phyloP scores from a whole-genome alignment of 2,329 filamentous ascomycete species.

The Paraconiothyrium sp. region DNA sequence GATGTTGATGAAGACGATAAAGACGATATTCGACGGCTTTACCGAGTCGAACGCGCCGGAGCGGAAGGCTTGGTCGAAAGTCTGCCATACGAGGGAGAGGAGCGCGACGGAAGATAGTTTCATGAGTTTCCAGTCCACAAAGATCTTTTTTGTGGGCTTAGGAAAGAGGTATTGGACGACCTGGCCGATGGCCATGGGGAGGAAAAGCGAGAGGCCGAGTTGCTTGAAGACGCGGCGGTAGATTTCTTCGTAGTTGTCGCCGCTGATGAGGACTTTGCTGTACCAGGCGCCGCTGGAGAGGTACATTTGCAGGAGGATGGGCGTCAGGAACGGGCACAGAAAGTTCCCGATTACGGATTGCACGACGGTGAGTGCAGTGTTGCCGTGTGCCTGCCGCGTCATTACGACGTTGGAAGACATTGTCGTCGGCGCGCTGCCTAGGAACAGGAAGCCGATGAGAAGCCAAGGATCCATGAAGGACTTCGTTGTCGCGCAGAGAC shows the following conservation, averaged over 20 bases:
- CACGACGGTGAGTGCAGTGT: constrained; percentile 60
- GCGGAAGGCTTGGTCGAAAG: constrained; percentile 72
- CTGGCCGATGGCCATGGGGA: constrained; percentile 72
- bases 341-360: constrained; percentile 77
- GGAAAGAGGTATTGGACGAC: constrained; percentile 65
- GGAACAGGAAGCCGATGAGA: constrained; percentile 72
- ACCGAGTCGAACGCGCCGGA: constrained; percentile 69
- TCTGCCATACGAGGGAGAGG: constrained; percentile 69
- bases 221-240: constrained; percentile 74
- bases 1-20: constrained; percentile 74
- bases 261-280: constrained; percentile 63
- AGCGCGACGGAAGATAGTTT: constrained; percentile 58
- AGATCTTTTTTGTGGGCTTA: constrained; percentile 64
- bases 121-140: constrained; percentile 55
- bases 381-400: constrained; percentile 74
- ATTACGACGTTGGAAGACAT: constrained; percentile 79
- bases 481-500: constrained; percentile 60
- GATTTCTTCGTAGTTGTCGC: constrained; percentile 66
- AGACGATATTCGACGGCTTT: constrained; percentile 69
- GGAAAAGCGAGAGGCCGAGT: constrained; percentile 71
- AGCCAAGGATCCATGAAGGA: constrained; percentile 69
- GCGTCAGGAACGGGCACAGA: constrained; percentile 72
- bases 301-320: constrained; percentile 70
- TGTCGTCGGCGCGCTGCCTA: constrained; percentile 75
- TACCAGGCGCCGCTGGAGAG: constrained; percentile 64